Conservation (phyloP, 257 asterid genomes). For the Gentiana macrophylla region DNA sequence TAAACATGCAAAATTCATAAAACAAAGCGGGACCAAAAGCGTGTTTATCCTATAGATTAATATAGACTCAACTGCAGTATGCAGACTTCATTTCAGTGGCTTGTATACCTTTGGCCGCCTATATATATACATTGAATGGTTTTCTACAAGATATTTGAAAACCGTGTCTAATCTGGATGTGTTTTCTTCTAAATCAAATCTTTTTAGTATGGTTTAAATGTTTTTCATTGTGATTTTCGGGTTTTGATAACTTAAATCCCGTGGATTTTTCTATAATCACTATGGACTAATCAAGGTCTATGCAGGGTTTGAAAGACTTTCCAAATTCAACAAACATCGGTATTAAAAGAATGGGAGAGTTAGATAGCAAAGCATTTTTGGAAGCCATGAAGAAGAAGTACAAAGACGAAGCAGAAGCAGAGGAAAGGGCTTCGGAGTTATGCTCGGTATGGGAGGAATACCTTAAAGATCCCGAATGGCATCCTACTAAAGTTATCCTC, state of each 20-base stretch:
- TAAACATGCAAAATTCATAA: too few species aligned
- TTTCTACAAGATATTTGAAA: too few species aligned
- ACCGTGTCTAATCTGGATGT: background rate
- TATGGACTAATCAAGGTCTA: too few species aligned
- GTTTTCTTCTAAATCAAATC: background rate
- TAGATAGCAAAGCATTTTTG: slow-evolving; percentile 3
- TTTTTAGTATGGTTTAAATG: background rate
- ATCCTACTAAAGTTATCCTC: slow-evolving; percentile 43
- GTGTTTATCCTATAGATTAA: too few species aligned
- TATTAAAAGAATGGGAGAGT: slow-evolving; percentile 15
- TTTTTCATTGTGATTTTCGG: too few species aligned
- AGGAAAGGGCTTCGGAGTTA: slow-evolving; percentile 34
- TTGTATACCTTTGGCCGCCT: too few species aligned
- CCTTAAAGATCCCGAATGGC: slow-evolving; percentile 50
- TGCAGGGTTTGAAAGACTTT: slow-evolving; percentile 4
- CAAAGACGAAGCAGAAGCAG: background rate
- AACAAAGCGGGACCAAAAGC: too few species aligned
- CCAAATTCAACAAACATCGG: background rate
- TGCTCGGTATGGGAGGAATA: slow-evolving; percentile 66
- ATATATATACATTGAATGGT: too few species aligned
- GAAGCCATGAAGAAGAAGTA: background rate
- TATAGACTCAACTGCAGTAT: too few species aligned
- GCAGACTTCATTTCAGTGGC: too few species aligned
- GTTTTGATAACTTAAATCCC: too few species aligned
- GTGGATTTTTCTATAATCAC: too few species aligned